Conservation (phyloP, 805 yeast species). For the Lachancea lanzarotensis region DNA sequence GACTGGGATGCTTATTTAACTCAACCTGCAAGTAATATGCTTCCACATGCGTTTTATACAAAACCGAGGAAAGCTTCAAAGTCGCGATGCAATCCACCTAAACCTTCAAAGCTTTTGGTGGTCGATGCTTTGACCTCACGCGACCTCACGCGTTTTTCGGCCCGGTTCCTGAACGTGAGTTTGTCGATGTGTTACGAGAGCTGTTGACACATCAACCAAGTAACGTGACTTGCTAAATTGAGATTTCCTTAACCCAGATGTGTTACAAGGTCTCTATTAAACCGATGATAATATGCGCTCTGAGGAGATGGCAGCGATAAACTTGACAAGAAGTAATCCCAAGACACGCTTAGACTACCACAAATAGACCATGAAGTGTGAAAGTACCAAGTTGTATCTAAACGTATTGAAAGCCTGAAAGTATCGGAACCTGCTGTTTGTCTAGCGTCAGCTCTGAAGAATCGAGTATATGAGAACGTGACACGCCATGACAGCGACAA, state of each 20-base stretch:
- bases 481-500: no score
- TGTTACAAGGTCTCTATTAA: background rate
- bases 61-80: background rate
- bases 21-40: background rate
- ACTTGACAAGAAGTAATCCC: no score
- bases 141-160: background rate
- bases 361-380: no score
- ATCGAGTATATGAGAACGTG: no score
- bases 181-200: background rate
- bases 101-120: background rate
- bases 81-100: background rate
- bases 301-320: no score
- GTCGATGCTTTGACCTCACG: background rate
- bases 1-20: background rate
- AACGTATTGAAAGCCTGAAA: no score
- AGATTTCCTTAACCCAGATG: background rate
- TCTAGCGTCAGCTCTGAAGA: no score
- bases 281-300: no score
- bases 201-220: background rate
- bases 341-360: no score
- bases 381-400: no score
- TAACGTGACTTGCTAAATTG: background rate
- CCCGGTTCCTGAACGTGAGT: background rate
- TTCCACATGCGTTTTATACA: background rate
- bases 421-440: no score